These are phyloP conservation scores for Daldinia decipiens DNA, from an alignment of 495 filamentous ascomycete species.

Conservation along the genomic window DNA sequence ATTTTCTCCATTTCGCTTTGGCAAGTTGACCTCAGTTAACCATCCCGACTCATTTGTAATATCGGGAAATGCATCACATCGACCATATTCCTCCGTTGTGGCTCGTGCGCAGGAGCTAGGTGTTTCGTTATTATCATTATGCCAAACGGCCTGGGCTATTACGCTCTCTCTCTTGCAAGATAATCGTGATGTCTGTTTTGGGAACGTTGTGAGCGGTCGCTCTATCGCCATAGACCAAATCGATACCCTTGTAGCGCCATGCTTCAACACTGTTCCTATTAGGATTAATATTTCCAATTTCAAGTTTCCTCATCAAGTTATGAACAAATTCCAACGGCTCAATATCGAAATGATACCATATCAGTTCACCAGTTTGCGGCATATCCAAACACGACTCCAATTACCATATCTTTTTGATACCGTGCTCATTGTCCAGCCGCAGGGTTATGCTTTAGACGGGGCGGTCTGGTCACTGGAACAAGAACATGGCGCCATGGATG, in stretches of 20 bases:
- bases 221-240: conserved; percentile 70
- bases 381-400: conserved; percentile 61
- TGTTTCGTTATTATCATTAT: conserved; percentile 69
- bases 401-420: conserved; percentile 73
- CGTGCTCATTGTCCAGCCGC: conserved; percentile 76
- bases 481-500: conserved; percentile 80
- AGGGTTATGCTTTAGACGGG: conserved; percentile 59
- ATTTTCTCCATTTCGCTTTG: conserved; percentile 61
- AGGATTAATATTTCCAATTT: conserved; percentile 62
- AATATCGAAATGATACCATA: conserved; percentile 68
- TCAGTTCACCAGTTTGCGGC: conserved; percentile 75
- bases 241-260: conserved; percentile 79
- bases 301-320: conserved; percentile 62
- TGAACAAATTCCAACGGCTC: conserved; percentile 62
- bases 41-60: conserved; percentile 16
- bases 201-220: conserved; percentile 80
- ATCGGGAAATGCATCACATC: conserved; percentile 4
- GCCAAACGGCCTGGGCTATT: conserved; percentile 75
- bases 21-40: not conserved
- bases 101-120: conserved; percentile 60
- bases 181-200: conserved; percentile 78
- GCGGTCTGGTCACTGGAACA: conserved; percentile 71
- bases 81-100: conserved; percentile 59
- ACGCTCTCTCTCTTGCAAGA: conserved; percentile 63
- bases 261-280: conserved; percentile 90